phyloP scores from a whole-genome alignment of 495 filamentous ascomycete species.

The Annulohypoxylon maeteangense region DNA sequence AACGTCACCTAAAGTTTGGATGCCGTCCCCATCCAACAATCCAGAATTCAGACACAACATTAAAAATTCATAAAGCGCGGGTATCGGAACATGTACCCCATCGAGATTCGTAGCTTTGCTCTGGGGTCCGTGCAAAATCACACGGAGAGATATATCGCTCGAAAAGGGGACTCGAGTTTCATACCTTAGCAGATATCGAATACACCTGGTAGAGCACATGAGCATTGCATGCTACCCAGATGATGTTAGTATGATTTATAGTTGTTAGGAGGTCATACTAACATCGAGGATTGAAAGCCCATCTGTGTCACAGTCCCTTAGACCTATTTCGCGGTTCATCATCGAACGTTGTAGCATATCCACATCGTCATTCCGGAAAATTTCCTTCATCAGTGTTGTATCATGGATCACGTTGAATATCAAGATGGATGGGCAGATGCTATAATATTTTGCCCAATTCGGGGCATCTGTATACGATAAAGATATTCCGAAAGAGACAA shows the following conservation, averaged over 20 bases:
- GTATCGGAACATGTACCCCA: too few relatives aligned
- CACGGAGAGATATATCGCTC: too few relatives aligned
- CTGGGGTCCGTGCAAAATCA: too few relatives aligned
- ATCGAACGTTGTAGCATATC: not conserved
- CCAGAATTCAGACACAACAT: too few relatives aligned
- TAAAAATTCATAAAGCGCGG: too few relatives aligned
- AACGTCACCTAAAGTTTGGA: too few relatives aligned
- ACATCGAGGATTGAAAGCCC: not conserved
- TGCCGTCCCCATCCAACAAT: too few relatives aligned
- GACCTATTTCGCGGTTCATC: not conserved
- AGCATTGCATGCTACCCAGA: not conserved
- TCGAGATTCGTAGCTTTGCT: too few relatives aligned
- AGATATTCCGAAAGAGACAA: not conserved
- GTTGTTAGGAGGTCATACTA: not conserved
- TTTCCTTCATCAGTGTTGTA: not conserved
- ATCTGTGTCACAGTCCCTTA: not conserved
- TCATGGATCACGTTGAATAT: not conserved
- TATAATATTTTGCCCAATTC: not conserved
- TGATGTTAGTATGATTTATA: not conserved
- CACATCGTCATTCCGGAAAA: not conserved
- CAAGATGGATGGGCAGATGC: not conserved
- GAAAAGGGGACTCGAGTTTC: too few relatives aligned
- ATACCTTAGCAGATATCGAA: not conserved
- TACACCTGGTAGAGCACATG: not conserved
- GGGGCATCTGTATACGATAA: conserved; percentile 6